Percentiles rank a stretch among this genome's conserved stretches.
These are phyloP conservation scores for Fusarium veterinarium DNA, from an alignment of 2,329 filamentous ascomycete genomes.

Conservation along the genomic window DNA sequence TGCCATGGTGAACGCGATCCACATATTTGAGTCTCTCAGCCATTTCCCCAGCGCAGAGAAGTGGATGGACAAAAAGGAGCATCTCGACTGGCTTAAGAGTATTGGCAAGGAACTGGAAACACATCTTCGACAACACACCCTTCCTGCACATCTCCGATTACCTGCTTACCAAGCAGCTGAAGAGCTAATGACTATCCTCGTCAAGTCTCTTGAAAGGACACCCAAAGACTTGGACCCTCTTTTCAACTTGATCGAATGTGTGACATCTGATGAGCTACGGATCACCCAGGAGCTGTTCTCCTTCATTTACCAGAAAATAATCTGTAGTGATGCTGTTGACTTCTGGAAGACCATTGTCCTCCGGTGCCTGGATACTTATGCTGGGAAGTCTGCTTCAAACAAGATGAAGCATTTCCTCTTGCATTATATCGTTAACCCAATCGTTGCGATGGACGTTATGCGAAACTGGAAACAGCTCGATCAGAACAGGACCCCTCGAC, in stretches of 20 bases:
- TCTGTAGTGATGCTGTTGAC: conserved; percentile 84
- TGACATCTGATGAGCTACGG: conserved; percentile 86
- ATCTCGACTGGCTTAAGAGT: conserved; percentile 68
- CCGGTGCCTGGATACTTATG: conserved; percentile 89
- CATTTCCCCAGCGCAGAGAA: conserved; percentile 71
- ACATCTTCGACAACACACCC: conserved; percentile 75
- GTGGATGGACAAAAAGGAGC: conserved; percentile 78
- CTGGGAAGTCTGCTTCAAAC: conserved; percentile 80
- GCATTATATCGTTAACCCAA: conserved; percentile 93
- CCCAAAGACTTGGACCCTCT: conserved; percentile 84
- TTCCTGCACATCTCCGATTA: conserved; percentile 79
- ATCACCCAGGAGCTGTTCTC: conserved; percentile 78
- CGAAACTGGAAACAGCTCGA: conserved; percentile 76
- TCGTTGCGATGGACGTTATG: conserved; percentile 96
- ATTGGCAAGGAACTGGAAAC: conserved; percentile 83
- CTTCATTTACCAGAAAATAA: conserved; percentile 87
- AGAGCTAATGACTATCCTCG: conserved; percentile 86
- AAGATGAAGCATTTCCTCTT: conserved; percentile 94
- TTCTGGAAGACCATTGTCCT: conserved; percentile 86
- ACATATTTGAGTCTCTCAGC: conserved; percentile 83
- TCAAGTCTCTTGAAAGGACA: conserved; percentile 79
- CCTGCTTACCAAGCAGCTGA: conserved; percentile 90
- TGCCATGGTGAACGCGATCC: conserved; percentile 87
- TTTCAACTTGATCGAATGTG: conserved; percentile 84
- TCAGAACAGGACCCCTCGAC: conserved; percentile 68